These are phyloP conservation scores for Ascosphaera apis DNA, from an alignment of 2,329 filamentous ascomycete species.

Conservation along the genomic window DNA sequence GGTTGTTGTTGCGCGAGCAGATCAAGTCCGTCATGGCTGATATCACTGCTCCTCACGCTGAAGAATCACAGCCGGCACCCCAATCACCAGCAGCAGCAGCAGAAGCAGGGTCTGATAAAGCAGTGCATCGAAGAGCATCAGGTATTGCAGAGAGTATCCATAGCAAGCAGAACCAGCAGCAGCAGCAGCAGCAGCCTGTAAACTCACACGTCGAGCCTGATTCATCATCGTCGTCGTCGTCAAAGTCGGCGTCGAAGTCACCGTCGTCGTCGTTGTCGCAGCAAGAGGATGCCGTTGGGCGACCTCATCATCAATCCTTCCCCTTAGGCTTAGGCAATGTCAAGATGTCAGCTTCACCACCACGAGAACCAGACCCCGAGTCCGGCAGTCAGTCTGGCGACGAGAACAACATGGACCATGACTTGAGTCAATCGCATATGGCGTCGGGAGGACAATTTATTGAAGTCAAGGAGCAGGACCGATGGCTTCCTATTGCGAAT, in stretches of 20 bases:
- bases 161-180: no score
- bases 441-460: constrained; percentile 46
- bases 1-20: no score
- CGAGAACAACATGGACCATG: constrained; percentile 70
- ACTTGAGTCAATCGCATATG: constrained; percentile 40
- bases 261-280: neutral
- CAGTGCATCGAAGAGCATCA: no score
- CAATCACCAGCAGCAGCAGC: no score
- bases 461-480: constrained; percentile 97
- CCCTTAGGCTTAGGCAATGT: neutral
- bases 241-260: no score
- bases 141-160: neutral
- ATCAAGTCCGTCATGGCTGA: no score
- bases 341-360: constrained; percentile 55
- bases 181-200: neutral
- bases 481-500: constrained; percentile 99
- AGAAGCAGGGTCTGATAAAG: no score
- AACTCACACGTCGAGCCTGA: neutral
- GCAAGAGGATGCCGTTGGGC: neutral
- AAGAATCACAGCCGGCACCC: no score
- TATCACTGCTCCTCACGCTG: no score
- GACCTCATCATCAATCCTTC: neutral
- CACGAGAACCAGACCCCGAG: constrained; percentile 74
- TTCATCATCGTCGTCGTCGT: no score
- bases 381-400: constrained; percentile 83